Conservation (phyloP, 495 filamentous ascomycete species). For the Podospora anserina region DNA sequence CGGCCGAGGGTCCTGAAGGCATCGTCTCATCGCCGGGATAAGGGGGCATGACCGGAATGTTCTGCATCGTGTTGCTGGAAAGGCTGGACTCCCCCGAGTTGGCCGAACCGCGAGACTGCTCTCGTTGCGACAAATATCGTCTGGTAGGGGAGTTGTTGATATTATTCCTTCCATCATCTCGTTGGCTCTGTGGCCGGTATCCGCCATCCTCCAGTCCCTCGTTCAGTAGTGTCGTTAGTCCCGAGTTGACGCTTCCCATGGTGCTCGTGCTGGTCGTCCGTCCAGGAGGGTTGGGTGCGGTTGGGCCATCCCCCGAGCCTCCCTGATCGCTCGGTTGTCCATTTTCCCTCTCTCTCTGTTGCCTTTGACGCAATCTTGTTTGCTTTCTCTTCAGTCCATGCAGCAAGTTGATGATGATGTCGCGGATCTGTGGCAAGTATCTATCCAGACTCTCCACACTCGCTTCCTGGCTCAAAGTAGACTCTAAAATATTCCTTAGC, state of each 20-base stretch:
- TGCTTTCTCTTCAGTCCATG: conserved; percentile 97
- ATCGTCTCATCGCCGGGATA: conserved; percentile 57
- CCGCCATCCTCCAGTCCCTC: conserved; percentile 49
- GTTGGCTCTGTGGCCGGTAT: conserved; percentile 34
- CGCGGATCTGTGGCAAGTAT: conserved; percentile 87
- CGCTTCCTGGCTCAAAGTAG: conserved; percentile 94
- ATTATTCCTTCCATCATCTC: conserved; percentile 29
- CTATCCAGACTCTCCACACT: conserved; percentile 86
- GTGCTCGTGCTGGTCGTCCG: conserved; percentile 69
- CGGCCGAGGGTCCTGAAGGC: conserved; percentile 37
- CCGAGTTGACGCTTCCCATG: conserved; percentile 55
- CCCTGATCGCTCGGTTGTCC: conserved; percentile 35
- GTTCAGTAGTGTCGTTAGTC: conserved; percentile 64
- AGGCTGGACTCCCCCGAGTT: conserved; percentile 56
- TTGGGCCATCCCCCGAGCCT: conserved; percentile 16
- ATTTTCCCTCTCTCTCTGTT: conserved; percentile 63
- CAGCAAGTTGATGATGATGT: conserved; percentile 96
- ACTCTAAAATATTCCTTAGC: conserved; percentile 84
- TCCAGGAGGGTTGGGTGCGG: conserved; percentile 18
- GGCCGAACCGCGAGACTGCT: conserved; percentile 45
- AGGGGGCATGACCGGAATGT: conserved; percentile 62
- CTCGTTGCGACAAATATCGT: conserved; percentile 39
- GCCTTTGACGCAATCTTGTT: conserved; percentile 78
- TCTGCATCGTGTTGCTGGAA: conserved; percentile 67
- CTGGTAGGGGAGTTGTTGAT: conserved; percentile 40